These are phyloP conservation scores for Cladosporium sp. DNA, from an alignment of 2,329 filamentous ascomycete genomes.

Conservation along the genomic window DNA sequence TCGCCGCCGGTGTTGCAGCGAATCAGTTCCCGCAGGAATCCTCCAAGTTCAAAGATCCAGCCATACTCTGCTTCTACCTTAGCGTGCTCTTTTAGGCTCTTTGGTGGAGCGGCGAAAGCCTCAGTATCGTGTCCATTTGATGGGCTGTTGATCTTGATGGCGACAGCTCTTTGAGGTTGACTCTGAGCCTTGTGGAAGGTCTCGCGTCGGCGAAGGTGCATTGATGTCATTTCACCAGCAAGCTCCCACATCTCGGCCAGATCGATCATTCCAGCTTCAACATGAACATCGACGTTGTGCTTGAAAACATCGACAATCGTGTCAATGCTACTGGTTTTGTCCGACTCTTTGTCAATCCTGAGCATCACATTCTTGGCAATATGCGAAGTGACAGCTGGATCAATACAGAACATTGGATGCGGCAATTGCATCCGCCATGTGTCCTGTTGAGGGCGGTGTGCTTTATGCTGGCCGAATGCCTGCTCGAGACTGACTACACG, in stretches of 20 bases:
- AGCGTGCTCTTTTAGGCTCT: slow-evolving; percentile 3
- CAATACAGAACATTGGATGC: slow-evolving; percentile 8
- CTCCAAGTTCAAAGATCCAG: slow-evolving; percentile 37
- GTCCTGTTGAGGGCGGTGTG: slow-evolving; percentile 26
- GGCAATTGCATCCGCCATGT: slow-evolving; percentile 23
- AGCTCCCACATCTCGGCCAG: slow-evolving; percentile 7
- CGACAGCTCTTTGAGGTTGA: neutral
- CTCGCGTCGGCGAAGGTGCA: slow-evolving; percentile 7
- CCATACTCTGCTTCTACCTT: slow-evolving; percentile 25
- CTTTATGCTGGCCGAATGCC: slow-evolving; percentile 30
- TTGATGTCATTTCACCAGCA: slow-evolving; percentile 7
- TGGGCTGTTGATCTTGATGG: slow-evolving; percentile 1
- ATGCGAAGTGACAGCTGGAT: slow-evolving; percentile 6
- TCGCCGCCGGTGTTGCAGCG: slow-evolving; percentile 35
- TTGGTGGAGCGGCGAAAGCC: slow-evolving; percentile 1
- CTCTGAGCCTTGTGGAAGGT: slow-evolving; percentile 1
- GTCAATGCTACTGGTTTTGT: slow-evolving; percentile 3
- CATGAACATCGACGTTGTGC: neutral
- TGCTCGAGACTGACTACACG: slow-evolving; percentile 9
- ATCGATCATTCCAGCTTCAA: slow-evolving; percentile 8
- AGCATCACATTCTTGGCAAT: slow-evolving; percentile 1
- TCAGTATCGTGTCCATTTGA: neutral
- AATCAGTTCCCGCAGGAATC: slow-evolving; percentile 39
- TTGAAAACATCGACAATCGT: neutral
- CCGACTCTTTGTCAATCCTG: slow-evolving; percentile 35